These are phyloP conservation scores for Coprinellus micaceus DNA, from an alignment of 768 basidiomycete species.

Conservation along the genomic window DNA sequence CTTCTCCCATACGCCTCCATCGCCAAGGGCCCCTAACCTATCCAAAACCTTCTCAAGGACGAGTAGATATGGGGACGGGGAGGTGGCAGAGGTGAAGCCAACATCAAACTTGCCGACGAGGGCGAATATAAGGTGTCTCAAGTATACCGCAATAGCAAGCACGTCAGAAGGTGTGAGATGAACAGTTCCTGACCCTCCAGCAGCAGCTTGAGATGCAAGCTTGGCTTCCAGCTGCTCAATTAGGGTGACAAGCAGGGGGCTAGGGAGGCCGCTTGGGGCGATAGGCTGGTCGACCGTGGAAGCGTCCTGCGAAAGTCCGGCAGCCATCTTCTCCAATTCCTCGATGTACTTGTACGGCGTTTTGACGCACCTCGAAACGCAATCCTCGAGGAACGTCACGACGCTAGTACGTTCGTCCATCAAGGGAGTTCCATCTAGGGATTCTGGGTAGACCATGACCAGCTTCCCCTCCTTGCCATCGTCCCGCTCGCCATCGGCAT, in stretches of 20 bases:
- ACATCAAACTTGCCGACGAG: constrained; percentile 54
- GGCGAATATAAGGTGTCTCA: constrained; percentile 58
- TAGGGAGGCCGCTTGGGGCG: constrained; percentile 35
- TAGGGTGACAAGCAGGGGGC: constrained; percentile 76
- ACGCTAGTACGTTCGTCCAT: constrained; percentile 55
- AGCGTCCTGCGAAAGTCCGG: background rate
- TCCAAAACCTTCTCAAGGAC: background rate
- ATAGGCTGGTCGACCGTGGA: background rate
- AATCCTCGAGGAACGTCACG: constrained; percentile 78
- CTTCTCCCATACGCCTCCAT: constrained; percentile 1
- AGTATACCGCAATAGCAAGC: constrained; percentile 58
- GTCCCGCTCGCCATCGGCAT: background rate
- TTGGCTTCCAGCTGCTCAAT: constrained; percentile 77
- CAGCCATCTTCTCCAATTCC: constrained; percentile 37
- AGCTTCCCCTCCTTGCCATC: constrained; percentile 1
- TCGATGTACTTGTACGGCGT: constrained; percentile 87
- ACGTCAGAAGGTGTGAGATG: constrained; percentile 56
- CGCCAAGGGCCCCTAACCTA: background rate
- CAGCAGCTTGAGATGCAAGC: constrained; percentile 25
- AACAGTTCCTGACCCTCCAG: constrained; percentile 24
- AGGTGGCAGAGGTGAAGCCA: constrained; percentile 32
- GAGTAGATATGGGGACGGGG: background rate
- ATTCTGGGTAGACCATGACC: constrained; percentile 34
- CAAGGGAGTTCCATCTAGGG: constrained; percentile 52
- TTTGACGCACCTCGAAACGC: constrained; percentile 74